Percentiles rank a stretch among this genome's conserved stretches.
Evolutionary conservation across 208 protist genomes (phyloP).

Genomic region (Leishmania martiniquensis): DNA sequence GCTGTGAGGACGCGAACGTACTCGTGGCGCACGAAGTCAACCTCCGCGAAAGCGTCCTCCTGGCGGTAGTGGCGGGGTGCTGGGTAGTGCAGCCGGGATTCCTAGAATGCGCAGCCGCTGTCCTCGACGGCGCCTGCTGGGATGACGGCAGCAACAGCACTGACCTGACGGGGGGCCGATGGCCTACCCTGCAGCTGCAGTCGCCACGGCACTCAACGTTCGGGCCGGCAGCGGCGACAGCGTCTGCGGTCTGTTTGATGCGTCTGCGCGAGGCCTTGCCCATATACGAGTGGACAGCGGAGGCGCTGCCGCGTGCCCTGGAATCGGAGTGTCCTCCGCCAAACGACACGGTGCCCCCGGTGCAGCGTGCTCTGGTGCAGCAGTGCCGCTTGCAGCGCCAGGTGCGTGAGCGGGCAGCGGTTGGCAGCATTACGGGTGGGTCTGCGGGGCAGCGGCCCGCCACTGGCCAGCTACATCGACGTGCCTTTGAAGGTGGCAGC

Average conservation of each 20-base stretch:
- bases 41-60: slow-evolving; percentile 70
- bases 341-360: not conserved
- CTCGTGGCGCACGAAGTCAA: slow-evolving; percentile 69
- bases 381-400: slow-evolving; percentile 28
- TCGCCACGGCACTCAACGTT: not conserved
- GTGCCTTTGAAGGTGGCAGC: not conserved
- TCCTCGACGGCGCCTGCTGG: slow-evolving; percentile 18
- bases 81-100: slow-evolving; percentile 59
- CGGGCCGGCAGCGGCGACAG: not conserved
- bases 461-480: not conserved
- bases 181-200: not conserved
- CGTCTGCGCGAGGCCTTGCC: slow-evolving; percentile 21
- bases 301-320: not conserved
- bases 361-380: slow-evolving; percentile 13
- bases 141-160: not conserved
- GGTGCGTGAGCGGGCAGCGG: not conserved
- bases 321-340: not conserved
- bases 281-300: slow-evolving; percentile 25
- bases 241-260: not conserved
- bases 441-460: not conserved
- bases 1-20: slow-evolving; percentile 55
- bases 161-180: not conserved
- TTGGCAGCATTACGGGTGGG: not conserved
- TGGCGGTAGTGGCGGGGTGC: slow-evolving; percentile 58
- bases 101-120: slow-evolving; percentile 33